Conservation (phyloP, 169 alveolate species). For the Plasmodium vivax region DNA sequence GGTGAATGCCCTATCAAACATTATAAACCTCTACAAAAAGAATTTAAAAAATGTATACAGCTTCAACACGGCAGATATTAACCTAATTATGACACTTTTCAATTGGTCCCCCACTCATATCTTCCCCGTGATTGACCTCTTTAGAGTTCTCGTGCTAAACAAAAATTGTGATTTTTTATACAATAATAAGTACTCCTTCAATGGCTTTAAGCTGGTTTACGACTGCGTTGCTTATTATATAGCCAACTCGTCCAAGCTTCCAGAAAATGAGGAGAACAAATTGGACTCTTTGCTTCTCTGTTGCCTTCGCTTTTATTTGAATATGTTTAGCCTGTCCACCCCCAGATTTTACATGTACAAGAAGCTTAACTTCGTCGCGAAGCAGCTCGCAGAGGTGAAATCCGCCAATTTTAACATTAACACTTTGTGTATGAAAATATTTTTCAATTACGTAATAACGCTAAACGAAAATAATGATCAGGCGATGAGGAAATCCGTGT, state of each 20-base stretch:
- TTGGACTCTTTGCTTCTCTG: conserved; percentile 37
- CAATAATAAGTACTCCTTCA: conserved; percentile 51
- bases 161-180: conserved; percentile 51
- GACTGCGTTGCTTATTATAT: conserved; percentile 54
- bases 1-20: conserved; percentile 27
- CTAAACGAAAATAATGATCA: conserved; percentile 52
- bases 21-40: conserved; percentile 23
- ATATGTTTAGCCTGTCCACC: conserved; percentile 57
- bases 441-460: conserved; percentile 33
- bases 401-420: conserved; percentile 41
- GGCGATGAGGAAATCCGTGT: conserved; percentile 29
- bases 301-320: conserved; percentile 44
- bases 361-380: conserved; percentile 21
- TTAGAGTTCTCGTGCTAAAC: conserved; percentile 46
- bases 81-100: conserved; percentile 34
- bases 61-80: conserved; percentile 57
- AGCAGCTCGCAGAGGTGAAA: conserved; percentile 25
- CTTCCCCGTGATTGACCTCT: conserved; percentile 57
- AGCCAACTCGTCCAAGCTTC: not conserved
- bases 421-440: conserved; percentile 20
- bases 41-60: conserved; percentile 21
- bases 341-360: conserved; percentile 65
- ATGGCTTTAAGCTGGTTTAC: conserved; percentile 49
- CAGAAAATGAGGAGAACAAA: conserved; percentile 27
- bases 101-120: conserved; percentile 39